Evolutionary conservation across 1,284 basidiomycete species (phyloP).

Genomic region (Apiotrichum gracile): DNA sequence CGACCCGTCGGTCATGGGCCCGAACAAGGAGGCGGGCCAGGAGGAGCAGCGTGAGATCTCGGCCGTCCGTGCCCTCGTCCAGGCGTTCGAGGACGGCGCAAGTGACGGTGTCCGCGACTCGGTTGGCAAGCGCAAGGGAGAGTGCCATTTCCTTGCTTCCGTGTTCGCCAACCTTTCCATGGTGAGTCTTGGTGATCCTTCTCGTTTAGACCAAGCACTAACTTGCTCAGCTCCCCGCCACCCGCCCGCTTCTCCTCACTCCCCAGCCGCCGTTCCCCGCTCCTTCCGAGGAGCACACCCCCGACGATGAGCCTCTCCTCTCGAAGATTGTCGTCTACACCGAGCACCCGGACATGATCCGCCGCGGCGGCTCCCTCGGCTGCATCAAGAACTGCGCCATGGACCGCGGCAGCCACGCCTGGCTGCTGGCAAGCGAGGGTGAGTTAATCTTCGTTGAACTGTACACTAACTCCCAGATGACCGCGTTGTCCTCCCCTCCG

Average conservation of each 20-base stretch:
- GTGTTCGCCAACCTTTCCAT: slow-evolving; percentile 85
- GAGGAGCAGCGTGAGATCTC: slow-evolving; percentile 54
- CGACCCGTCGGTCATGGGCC: slow-evolving; percentile 48
- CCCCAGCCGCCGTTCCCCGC: slow-evolving; percentile 44
- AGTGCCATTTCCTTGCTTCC: slow-evolving; percentile 80
- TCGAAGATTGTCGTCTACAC: slow-evolving; percentile 77
- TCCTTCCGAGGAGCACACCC: slow-evolving; percentile 23
- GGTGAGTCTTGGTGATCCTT: slow-evolving; percentile 50
- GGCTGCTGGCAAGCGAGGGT: slow-evolving; percentile 39
- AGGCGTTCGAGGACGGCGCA: slow-evolving; percentile 76
- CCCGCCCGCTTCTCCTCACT: slow-evolving; percentile 34
- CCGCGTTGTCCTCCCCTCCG: slow-evolving; percentile 41
- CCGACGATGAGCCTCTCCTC: slow-evolving; percentile 64
- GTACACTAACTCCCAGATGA: slow-evolving; percentile 20
- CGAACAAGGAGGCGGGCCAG: slow-evolving; percentile 58
- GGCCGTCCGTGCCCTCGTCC: slow-evolving; percentile 70
- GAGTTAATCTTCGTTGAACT: slow-evolving; percentile 15
- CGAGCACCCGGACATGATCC: slow-evolving; percentile 76
- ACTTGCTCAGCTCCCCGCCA: slow-evolving; percentile 32
- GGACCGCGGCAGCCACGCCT: slow-evolving; percentile 42
- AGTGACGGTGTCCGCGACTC: slow-evolving; percentile 52
- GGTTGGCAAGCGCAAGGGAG: slow-evolving; percentile 57
- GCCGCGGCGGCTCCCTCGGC: slow-evolving; percentile 76
- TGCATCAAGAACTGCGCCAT: slow-evolving; percentile 61
- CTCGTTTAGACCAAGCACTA: not conserved